Evolutionary conservation across 2,329 filamentous ascomycete species (phyloP).

Genomic region (Xylariaceae sp.): DNA sequence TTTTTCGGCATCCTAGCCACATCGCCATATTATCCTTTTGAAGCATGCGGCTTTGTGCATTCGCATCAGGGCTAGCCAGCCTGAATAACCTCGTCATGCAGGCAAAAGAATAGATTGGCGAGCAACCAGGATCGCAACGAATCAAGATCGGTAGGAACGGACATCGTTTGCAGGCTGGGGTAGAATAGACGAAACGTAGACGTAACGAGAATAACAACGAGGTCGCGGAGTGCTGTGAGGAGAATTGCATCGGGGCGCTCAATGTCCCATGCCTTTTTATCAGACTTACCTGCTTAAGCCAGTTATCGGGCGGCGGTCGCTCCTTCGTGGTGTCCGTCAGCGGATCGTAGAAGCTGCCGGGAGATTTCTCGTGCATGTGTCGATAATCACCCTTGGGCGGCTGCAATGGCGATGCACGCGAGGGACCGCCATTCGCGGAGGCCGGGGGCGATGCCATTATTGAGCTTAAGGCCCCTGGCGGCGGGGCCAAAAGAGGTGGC

Average conservation of each 20-base stretch:
- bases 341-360: slow-evolving; percentile 42
- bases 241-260: neutral
- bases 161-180: neutral
- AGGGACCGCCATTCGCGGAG: slow-evolving; percentile 30
- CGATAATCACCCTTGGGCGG: slow-evolving; percentile 33
- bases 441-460: slow-evolving; percentile 32
- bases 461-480: slow-evolving; percentile 31
- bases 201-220: slow-evolving; percentile 3
- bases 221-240: neutral
- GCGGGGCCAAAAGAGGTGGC: slow-evolving; percentile 31
- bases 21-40: neutral
- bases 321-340: slow-evolving; percentile 40
- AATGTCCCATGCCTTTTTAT: neutral
- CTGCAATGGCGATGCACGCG: slow-evolving; percentile 33
- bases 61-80: slow-evolving; percentile 1
- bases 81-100: neutral
- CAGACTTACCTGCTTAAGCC: slow-evolving; percentile 32
- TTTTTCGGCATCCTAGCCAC: slow-evolving; percentile 3
- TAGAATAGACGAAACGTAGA: slow-evolving; percentile 6
- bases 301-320: slow-evolving; percentile 34
- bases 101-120: neutral
- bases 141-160: neutral
- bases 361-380: slow-evolving; percentile 35
- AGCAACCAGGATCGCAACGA: slow-evolving; percentile 3
- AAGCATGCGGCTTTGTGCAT: slow-evolving; percentile 7